phyloP scores from a whole-genome alignment of 176 grass and related monocot species.

The Ananas comosus region DNA sequence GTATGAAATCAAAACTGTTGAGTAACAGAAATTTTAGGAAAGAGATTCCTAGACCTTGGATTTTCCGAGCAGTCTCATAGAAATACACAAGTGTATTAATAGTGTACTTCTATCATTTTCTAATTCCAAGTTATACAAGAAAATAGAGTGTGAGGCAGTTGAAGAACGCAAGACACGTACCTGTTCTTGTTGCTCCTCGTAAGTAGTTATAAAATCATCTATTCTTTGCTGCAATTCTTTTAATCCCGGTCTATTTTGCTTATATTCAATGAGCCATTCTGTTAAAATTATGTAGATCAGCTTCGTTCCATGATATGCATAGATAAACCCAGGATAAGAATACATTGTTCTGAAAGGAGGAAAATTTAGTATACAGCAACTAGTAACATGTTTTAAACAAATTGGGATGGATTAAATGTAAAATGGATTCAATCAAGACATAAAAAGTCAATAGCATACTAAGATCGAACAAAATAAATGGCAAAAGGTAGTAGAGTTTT shows the following conservation, averaged over 20 bases:
- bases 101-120: background rate
- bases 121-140: background rate
- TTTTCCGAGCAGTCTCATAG: too few species aligned
- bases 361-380: background rate
- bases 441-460: constrained; percentile 7
- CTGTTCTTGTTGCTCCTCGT: constrained; percentile 76
- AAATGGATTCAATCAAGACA: background rate
- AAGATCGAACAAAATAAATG: too few species aligned
- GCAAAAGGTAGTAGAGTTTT: too few species aligned
- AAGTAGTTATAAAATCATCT: constrained; percentile 77
- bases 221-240: constrained; percentile 72
- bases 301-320: background rate
- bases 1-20: background rate
- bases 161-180: constrained; percentile 18
- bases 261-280: constrained; percentile 90
- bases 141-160: background rate
- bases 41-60: too few species aligned
- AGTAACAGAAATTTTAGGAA: too few species aligned
- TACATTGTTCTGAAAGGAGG: background rate
- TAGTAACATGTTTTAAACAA: background rate
- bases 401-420: too few species aligned
- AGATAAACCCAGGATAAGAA: background rate
- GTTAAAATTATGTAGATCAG: constrained; percentile 4
- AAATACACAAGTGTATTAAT: too few species aligned
- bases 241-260: constrained; percentile 53